A percentile compares a stretch with the other conserved stretches of the same genome.
Conservation (phyloP, 192 early-diverging fungal species). For the Coemansia sp. region DNA sequence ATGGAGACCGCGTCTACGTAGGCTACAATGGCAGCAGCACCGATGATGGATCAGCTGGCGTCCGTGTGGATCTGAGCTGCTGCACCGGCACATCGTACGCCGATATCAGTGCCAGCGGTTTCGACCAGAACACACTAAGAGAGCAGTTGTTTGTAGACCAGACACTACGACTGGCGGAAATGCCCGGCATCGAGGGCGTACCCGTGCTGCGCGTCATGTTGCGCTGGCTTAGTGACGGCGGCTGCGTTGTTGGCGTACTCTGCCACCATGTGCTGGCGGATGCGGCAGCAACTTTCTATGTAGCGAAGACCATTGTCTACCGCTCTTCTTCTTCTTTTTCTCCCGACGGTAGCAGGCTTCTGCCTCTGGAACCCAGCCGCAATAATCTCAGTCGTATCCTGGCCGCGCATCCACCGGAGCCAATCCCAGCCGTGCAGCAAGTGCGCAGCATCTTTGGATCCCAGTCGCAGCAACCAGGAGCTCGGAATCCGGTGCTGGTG, state of each 20-base stretch:
- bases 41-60: not conserved
- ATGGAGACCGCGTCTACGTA: not conserved
- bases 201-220: conserved; percentile 13
- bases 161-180: not conserved
- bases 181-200: conserved; percentile 11
- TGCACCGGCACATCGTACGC: not conserved
- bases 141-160: conserved; percentile 12
- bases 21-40: not conserved
- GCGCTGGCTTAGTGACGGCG: conserved; percentile 11
- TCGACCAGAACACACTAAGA: conserved; percentile 19
- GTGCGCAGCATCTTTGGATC: not conserved
- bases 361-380: not conserved
- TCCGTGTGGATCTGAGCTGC: not conserved
- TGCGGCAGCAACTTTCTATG: not conserved
- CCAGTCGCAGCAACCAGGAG: too few relatives aligned
- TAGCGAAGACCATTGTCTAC: conserved; percentile 12
- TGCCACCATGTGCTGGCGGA: conserved; percentile 29
- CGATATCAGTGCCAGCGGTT: not conserved
- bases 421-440: not conserved
- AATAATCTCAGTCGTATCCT: not conserved
- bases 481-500: too few relatives aligned
- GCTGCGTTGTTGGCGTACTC: conserved; percentile 5
- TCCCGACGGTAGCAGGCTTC: not conserved
- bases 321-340: not conserved
- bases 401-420: not conserved